phyloP scores from a whole-genome alignment of 2,329 filamentous ascomycete genomes.

The Pestalotiopsis sp. region DNA sequence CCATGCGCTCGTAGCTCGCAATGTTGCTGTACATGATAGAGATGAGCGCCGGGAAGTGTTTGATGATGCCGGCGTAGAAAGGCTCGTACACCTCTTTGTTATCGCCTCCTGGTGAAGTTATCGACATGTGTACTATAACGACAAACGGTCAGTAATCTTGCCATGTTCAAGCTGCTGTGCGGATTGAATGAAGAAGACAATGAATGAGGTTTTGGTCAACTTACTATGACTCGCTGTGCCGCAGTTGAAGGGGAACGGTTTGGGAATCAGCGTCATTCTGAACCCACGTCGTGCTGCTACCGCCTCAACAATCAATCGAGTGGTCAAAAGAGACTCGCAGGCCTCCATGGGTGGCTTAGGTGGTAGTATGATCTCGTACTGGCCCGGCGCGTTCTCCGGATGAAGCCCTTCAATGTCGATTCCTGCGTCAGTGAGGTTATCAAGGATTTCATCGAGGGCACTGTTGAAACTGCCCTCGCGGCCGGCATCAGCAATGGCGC shows the following conservation, averaged over 20 bases:
- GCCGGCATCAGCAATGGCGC: conserved; percentile 61
- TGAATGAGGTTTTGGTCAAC: not conserved
- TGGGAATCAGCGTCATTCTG: conserved; percentile 74
- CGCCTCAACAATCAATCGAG: conserved; percentile 69
- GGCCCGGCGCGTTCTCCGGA: conserved; percentile 71
- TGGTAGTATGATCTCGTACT: conserved; percentile 77
- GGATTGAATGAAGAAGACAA: conserved; percentile 24
- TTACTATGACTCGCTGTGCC: conserved; percentile 66
- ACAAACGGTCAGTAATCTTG: not conserved
- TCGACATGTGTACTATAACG: conserved; percentile 59
- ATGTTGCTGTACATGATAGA: conserved; percentile 71
- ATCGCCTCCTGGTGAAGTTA: conserved; percentile 46
- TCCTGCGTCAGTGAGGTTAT: conserved; percentile 59
- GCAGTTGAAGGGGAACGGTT: conserved; percentile 59
- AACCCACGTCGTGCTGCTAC: conserved; percentile 65
- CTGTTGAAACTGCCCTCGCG: conserved; percentile 45
- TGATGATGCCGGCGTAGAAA: conserved; percentile 75
- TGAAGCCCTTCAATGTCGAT: conserved; percentile 76
- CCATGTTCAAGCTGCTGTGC: not conserved
- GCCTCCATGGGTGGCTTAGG: conserved; percentile 65
- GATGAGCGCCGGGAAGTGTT: conserved; percentile 65
- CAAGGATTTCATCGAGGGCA: conserved; percentile 68
- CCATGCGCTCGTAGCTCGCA: conserved; percentile 69
- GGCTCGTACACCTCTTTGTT: conserved; percentile 52
- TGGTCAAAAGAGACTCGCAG: conserved; percentile 71